Base-by-base conservation (phyloP, 345 rosid species). In the Pistacia atlantica region DNA sequence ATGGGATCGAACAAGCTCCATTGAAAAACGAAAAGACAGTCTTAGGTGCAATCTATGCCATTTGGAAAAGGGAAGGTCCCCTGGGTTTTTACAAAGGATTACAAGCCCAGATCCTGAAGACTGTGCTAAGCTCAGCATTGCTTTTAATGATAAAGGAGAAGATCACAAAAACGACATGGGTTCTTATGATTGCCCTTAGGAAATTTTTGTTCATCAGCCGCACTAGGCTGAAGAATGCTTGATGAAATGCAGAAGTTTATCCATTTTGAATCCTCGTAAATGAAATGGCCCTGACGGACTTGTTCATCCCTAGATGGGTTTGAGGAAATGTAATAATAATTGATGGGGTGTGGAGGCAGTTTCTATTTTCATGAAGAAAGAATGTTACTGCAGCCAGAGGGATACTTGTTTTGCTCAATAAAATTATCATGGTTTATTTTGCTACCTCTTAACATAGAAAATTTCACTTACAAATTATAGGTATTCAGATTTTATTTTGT, bases 141-240 rank as follows among this genome's bases (percentile, higher is more conserved):
- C 90, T 92, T 57, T 77, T 95, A 78, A 95, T 93, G 99, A 91
- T 93, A 75, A 95, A 95, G 81, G 98, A 95, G 90, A 95, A 93
- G 81, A 93, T 93, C 78, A 78, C 97, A 31, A 88, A 83, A 75
- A 84, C 90, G 55, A 85, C 98, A 38, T 90, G 99, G 98, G 84
- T 95, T 76, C 69, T 93, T 55, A 75, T 95, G 65, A 89, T 95
- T 25, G 95, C 95, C 2, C 75, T 90, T 68, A 79, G 84, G 76
- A 88, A 87, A 85, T 78, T 80, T 83, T 86, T 93, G 7, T 81
- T 84, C 18, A 49, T 74, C 49, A 77, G 88, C 5, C 82, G 28
- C 11, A 17, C 80, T 78, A 86, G 86, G 64, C 72, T 89, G 78
- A 91, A 91, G 84, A 84, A 68, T 2, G 73, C 78, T 59, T 83